Conservation (phyloP, 768 basidiomycete genomes). For the Serendipita vermifera region DNA sequence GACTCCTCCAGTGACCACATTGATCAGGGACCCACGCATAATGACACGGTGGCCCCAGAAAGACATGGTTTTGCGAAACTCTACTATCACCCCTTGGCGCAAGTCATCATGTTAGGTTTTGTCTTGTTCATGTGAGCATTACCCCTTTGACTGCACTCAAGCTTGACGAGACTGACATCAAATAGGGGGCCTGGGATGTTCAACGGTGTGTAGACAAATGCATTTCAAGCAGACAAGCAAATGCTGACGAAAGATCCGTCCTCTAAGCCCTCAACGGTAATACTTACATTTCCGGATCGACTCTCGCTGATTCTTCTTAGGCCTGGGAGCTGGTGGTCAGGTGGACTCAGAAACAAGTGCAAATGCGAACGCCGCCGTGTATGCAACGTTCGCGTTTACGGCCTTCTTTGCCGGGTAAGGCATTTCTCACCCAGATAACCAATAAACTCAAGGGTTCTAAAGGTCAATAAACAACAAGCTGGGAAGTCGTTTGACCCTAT, state of each 20-base stretch:
- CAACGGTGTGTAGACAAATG: conserved; percentile 49
- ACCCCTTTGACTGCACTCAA: background rate
- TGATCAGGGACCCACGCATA: too few species aligned
- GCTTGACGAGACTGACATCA: conserved; percentile 5
- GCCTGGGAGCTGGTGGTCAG: conserved; percentile 70
- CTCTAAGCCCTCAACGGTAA: conserved; percentile 12
- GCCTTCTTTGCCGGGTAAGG: conserved; percentile 63
- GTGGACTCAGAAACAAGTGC: conserved; percentile 50
- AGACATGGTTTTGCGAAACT: conserved; percentile 30
- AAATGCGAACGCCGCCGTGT: conserved; percentile 57
- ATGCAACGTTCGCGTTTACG: conserved; percentile 46
- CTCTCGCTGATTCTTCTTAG: conserved; percentile 9
- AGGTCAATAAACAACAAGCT: conserved; percentile 72
- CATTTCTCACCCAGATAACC: background rate
- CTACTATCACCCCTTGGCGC: conserved; percentile 46
- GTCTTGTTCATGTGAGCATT: conserved; percentile 37
- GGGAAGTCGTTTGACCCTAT: conserved; percentile 60
- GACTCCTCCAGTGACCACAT: too few species aligned
- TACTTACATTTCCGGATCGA: background rate
- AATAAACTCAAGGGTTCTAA: background rate
- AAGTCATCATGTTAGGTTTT: conserved; percentile 53
- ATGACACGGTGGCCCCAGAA: background rate
- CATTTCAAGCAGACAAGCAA: background rate
- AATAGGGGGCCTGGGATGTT: conserved; percentile 43
- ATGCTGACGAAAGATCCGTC: background rate